Evolutionary conservation across 2,329 filamentous ascomycete species (phyloP), one percentile per base, ranked within the genome.

Genomic region (Verticillium zaregamsianum): DNA sequence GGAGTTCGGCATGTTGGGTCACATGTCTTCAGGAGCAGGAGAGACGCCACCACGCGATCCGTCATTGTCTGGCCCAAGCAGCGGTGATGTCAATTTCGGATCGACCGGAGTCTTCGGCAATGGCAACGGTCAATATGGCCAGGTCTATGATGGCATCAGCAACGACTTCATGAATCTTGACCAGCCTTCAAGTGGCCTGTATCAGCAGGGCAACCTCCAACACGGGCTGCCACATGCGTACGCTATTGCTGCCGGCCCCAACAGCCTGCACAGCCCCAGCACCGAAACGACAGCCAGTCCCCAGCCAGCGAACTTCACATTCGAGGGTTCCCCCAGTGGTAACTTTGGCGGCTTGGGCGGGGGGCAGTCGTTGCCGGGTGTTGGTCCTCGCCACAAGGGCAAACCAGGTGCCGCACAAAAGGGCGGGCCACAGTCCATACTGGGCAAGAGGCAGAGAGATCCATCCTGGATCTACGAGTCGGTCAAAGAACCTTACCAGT

Each of bases 1-100:
- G 74, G 95, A 98, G 74, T 97, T 98, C 73, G 91, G 93, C 60
- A 97, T 98, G 86, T 85, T 99, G 0, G 93, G 92, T 32, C 94
- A 98, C 73, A 96, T 99, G 91, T 92, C 92, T 63, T 92, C 91
- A n/a, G 91, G 91, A 15, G 90, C 91, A 15, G 90, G 91, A 17
- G 91, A 95, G 68, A 91, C 88, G 17, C 87, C 90, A 7, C 86
- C 90, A 5, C 86, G 87, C 60, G 91, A 95, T 63, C 73, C 74
- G 7, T 76, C 80, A 5, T 71, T 82, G 62, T 74, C 79, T 25
- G 77, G 80, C 56, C 70, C 73, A 49, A 69, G 70, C 31, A 69
- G 70, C 14, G 72, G 73, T 11, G 76, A 77, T 54, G 70, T 76
- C 59, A 74, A 73, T 63, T 82, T 76, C 52, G 76, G 76, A 37